These are phyloP conservation scores for Phoma sp. DNA, from an alignment of 2,329 filamentous ascomycete genomes.

Conservation along the genomic window DNA sequence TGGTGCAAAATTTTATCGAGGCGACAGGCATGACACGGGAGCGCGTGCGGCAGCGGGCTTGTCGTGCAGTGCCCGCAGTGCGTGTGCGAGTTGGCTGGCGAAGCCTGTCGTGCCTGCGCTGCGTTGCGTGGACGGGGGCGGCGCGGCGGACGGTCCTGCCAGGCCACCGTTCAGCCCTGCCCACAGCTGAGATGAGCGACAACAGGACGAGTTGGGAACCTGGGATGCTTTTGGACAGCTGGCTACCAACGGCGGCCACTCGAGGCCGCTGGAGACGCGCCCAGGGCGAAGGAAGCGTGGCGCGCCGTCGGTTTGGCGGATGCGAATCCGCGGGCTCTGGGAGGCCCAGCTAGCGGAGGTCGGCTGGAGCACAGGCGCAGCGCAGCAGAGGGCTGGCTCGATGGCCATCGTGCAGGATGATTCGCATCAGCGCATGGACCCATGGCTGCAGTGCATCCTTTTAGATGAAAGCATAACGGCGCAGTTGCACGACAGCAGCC, in stretches of 20 bases:
- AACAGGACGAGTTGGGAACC: not conserved
- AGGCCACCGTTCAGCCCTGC: constrained; percentile 23
- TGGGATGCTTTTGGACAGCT: not conserved
- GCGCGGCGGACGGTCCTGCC: constrained; percentile 15
- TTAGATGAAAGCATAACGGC: constrained; percentile 39
- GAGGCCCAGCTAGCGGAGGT: constrained; percentile 3
- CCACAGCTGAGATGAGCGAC: not conserved
- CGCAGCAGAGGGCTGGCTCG: constrained; percentile 27
- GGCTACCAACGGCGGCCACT: constrained; percentile 20
- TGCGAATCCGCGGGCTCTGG: constrained; percentile 12
- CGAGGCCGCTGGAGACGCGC: constrained; percentile 28
- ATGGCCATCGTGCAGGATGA: constrained; percentile 28
- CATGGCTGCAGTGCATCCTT: constrained; percentile 25
- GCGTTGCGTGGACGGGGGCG: constrained; percentile 6
- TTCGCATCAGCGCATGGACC: constrained; percentile 30
- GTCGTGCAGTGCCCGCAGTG: not conserved
- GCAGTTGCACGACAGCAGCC: constrained; percentile 34
- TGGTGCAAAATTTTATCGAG: constrained; percentile 29
- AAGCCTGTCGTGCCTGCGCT: constrained; percentile 3
- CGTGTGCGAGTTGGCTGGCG: not conserved
- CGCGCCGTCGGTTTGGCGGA: constrained; percentile 20
- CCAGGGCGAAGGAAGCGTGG: constrained; percentile 23
- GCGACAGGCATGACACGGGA: constrained; percentile 24
- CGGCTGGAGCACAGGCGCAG: constrained; percentile 20
- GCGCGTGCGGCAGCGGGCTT: constrained; percentile 16